Evolutionary conservation across 495 filamentous ascomycete species (phyloP), one percentile per base, ranked within the genome.

Genomic region (Aspergillus hancockii): DNA sequence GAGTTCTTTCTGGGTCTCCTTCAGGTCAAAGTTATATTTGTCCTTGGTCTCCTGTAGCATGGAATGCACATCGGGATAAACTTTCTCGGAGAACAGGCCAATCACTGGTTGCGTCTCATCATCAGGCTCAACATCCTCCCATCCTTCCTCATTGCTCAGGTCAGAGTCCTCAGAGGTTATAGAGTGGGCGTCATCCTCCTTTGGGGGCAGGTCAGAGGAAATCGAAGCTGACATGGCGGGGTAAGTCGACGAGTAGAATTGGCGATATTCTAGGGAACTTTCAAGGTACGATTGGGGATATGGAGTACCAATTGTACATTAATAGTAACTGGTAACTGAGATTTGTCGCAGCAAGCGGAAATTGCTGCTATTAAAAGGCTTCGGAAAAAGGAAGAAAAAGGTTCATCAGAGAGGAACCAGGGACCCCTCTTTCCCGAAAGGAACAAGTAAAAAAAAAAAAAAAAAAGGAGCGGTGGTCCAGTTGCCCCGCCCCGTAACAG

Each of bases 91-190:
- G 58, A 92, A 78, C 16, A 96, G 74, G n/a, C 88, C 88, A 38
- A 89, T 77, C 54, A 90, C 81, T 30, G 82, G 77, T 19, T 79
- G 78, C 31, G 86, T 81, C 58, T 92, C 86, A 16, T 85, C 79
- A 59, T 89, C 85, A 9, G 82, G 79, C 65, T 91, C 89, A 28
- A 87, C 82, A 73, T 95, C 91, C 69, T 91, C 86, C 92, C 92
- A 96, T 21, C 85, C 86, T 68, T 88, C 85, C 49, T 90, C 88
- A 59, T 84, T 78, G 55, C 72, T 79, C 28, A 72, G 63, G 58
- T 83, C 79, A 7, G 82, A 83, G 30, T 75, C 75, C 21, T 76
- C 75, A 21, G 79, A 81, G 4, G 70, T 57, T 2, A 52, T 50
- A 3, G 75, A 76, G 51, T 62, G 66, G 4, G 64, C 52, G 62